A percentile compares a stretch with the other conserved stretches of the same genome.
These are phyloP conservation scores for Alternaria infectoria DNA, from an alignment of 2,329 filamentous ascomycete genomes.

Conservation along the genomic window DNA sequence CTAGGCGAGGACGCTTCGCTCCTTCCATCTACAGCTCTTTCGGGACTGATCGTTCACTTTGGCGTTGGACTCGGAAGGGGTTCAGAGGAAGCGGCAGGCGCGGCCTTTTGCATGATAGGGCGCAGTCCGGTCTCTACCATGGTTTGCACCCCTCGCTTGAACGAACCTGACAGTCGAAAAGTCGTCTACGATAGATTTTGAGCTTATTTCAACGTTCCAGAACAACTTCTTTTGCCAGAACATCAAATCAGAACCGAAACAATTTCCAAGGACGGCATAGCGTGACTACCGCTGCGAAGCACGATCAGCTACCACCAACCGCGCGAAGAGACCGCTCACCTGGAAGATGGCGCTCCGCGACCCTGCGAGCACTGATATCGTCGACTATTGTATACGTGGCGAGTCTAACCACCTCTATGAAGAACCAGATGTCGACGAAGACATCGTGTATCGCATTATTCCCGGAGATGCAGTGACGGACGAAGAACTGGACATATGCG, in stretches of 20 bases:
- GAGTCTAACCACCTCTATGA: slow-evolving; percentile 1
- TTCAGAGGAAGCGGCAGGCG: neutral
- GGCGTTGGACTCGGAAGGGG: neutral
- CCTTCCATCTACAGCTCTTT: neutral
- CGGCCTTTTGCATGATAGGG: neutral
- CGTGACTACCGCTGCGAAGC: neutral
- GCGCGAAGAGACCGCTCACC: neutral
- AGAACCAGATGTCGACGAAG: slow-evolving; percentile 9
- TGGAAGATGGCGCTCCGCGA: neutral
- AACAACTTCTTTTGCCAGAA: neutral
- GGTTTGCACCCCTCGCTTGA: neutral
- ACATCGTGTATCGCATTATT: slow-evolving; percentile 2
- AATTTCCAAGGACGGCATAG: neutral
- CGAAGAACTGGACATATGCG: neutral
- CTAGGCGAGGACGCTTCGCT: neutral
- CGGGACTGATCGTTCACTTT: neutral
- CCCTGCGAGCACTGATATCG: neutral
- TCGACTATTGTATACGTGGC: slow-evolving; percentile 5
- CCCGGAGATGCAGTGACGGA: slow-evolving; percentile 5
- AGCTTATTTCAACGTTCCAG: neutral
- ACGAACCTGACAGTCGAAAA: neutral
- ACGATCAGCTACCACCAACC: neutral
- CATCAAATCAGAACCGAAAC: neutral
- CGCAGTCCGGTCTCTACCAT: neutral
- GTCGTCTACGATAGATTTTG: no score